A percentile compares a stretch with the other conserved stretches of the same genome.
Evolutionary conservation across 139 green algal genomes (phyloP).

Genomic region (Volvox africanus): DNA sequence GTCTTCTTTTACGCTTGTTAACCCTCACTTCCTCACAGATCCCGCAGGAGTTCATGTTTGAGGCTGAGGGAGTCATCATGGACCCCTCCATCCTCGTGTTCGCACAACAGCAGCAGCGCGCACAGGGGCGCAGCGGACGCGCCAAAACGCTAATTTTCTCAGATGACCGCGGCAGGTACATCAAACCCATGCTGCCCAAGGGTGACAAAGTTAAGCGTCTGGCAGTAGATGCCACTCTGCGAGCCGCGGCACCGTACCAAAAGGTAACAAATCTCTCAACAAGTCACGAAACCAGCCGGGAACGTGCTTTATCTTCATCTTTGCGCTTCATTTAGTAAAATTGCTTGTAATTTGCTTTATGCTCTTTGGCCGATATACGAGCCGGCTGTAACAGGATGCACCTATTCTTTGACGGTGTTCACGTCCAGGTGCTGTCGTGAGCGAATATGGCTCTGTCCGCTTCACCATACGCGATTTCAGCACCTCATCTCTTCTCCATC

Average conservation of each 20-base stretch:
- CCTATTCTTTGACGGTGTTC: too few species aligned
- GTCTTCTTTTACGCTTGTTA: too few species aligned
- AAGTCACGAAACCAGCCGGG: conserved; percentile 61
- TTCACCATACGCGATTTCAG: too few species aligned
- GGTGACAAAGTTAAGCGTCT: conserved; percentile 89
- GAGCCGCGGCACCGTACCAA: conserved; percentile 97
- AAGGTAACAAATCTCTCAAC: conserved; percentile 67
- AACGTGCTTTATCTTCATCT: too few species aligned
- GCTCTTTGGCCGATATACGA: too few species aligned
- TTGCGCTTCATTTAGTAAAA: too few species aligned
- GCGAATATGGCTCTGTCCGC: too few species aligned
- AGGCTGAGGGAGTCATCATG: conserved; percentile 95
- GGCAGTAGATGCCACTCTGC: conserved; percentile 97
- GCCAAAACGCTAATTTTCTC: conserved; percentile 99
- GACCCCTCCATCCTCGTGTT: conserved; percentile 95
- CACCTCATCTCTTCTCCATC: too few species aligned
- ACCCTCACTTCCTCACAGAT: too few species aligned
- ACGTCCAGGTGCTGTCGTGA: too few species aligned
- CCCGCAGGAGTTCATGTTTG: conserved; percentile 99
- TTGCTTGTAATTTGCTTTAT: too few species aligned
- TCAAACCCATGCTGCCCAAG: conserved; percentile 99
- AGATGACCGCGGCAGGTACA: conserved; percentile 93
- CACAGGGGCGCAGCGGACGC: conserved; percentile 87
- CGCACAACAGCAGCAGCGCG: conserved; percentile 91
- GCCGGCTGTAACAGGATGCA: too few species aligned